Evolutionary conservation across 73 alveolate genomes (phyloP).

Genomic region (Paramecium pentaurelia): DNA sequence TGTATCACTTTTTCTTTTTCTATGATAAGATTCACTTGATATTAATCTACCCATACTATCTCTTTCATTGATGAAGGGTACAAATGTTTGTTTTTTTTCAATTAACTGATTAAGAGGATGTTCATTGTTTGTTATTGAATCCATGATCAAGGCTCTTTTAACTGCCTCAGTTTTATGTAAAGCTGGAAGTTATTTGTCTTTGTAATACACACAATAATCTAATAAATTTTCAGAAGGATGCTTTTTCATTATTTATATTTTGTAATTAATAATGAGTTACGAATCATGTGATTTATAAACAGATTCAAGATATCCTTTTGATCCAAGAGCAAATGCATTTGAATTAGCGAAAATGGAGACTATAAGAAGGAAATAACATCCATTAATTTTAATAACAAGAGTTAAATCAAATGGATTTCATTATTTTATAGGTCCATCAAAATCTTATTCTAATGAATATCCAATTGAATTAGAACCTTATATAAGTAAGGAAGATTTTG

Average conservation of each 20-base stretch:
- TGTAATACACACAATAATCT: background rate
- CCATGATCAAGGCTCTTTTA: background rate
- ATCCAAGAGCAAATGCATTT: slow-evolving; percentile 40
- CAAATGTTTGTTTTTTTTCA: background rate
- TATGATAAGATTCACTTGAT: background rate
- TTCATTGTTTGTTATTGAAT: background rate
- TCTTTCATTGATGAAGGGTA: slow-evolving; percentile 26
- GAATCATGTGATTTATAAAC: background rate
- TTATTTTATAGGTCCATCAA: background rate
- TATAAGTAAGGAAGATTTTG: background rate
- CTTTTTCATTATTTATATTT: background rate
- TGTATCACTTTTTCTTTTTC: slow-evolving; percentile 20
- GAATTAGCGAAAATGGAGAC: slow-evolving; percentile 3
- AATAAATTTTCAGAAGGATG: background rate
- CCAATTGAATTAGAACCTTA: background rate
- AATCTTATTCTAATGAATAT: background rate
- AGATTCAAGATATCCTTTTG: slow-evolving; percentile 6
- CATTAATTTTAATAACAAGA: background rate
- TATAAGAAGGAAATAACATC: background rate
- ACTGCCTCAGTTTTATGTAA: background rate
- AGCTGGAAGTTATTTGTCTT: slow-evolving; percentile 27
- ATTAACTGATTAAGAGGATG: slow-evolving; percentile 14
- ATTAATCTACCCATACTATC: slow-evolving; percentile 23
- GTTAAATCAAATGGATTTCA: background rate
- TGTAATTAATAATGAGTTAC: slow-evolving; percentile 20